Evolutionary conservation across 2,329 filamentous ascomycete genomes (phyloP).

Genomic region (Paecilomyces niveus): DNA sequence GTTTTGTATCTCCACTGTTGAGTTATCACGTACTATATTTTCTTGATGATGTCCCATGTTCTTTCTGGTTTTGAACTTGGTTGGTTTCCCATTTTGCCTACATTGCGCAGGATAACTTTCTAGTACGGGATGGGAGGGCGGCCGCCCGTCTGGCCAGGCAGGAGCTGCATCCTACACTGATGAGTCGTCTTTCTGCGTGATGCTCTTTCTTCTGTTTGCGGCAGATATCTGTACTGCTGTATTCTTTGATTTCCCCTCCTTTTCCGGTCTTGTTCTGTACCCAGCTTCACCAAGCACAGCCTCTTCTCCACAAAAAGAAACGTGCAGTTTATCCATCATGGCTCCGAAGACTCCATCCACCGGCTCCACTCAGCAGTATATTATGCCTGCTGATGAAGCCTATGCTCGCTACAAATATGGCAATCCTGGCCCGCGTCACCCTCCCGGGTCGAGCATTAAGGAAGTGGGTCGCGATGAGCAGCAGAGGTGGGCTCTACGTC

Average conservation of each 20-base stretch:
- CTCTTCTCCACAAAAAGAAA: background rate
- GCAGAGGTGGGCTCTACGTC: background rate
- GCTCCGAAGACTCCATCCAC: background rate
- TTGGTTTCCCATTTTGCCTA: background rate
- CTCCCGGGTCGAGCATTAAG: background rate
- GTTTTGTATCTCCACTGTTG: background rate
- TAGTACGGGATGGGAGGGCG: background rate
- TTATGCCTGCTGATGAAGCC: background rate
- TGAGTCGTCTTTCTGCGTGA: background rate
- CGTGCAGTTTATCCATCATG: background rate
- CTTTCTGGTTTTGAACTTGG: background rate
- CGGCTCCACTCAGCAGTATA: background rate
- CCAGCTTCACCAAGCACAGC: background rate
- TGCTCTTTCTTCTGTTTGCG: background rate
- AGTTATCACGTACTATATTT: background rate
- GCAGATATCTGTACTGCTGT: background rate
- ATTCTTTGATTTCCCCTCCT: background rate
- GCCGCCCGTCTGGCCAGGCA: background rate
- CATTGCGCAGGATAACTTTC: background rate
- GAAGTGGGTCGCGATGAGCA: background rate
- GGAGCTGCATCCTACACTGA: background rate
- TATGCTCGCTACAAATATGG: background rate
- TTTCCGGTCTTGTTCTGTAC: background rate
- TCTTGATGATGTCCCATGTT: background rate
- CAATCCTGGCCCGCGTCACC: background rate